These are phyloP conservation scores for Neurospora sp. DNA, from an alignment of 495 filamentous ascomycete genomes.

Conservation along the genomic window DNA sequence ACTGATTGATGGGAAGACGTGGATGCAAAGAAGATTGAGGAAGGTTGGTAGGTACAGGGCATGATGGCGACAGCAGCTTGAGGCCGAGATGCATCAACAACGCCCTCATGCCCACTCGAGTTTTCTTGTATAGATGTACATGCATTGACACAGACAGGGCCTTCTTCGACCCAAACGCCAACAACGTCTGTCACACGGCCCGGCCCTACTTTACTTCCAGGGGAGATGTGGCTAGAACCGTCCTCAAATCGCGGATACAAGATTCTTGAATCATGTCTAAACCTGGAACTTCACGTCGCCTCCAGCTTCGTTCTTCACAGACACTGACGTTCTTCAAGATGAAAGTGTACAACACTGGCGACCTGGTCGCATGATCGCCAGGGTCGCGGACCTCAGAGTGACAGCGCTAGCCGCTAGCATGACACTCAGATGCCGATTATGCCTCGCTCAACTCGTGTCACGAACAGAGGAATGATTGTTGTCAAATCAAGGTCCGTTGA, in stretches of 20 bases:
- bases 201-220: background rate
- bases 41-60: too few species aligned
- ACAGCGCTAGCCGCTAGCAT: too few species aligned
- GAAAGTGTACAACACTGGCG: too few species aligned
- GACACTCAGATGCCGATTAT: background rate
- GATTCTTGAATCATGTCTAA: background rate
- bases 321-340: too few species aligned
- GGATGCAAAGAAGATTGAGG: too few species aligned
- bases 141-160: background rate
- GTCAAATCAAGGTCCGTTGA: background rate
- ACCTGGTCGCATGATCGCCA: too few species aligned
- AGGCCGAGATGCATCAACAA: too few species aligned
- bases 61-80: too few species aligned
- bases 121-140: background rate
- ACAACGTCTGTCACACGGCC: background rate
- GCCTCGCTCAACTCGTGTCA: background rate
- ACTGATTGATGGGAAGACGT: too few species aligned
- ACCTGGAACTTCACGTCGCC: background rate
- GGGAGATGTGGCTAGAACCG: background rate
- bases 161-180: background rate
- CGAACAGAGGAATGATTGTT: background rate
- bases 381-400: too few species aligned
- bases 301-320: background rate
- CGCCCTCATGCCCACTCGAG: too few species aligned
- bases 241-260: background rate